Evolutionary conservation across 2,329 filamentous ascomycete species (phyloP).

Genomic region (Incumbomyces delicatus): DNA sequence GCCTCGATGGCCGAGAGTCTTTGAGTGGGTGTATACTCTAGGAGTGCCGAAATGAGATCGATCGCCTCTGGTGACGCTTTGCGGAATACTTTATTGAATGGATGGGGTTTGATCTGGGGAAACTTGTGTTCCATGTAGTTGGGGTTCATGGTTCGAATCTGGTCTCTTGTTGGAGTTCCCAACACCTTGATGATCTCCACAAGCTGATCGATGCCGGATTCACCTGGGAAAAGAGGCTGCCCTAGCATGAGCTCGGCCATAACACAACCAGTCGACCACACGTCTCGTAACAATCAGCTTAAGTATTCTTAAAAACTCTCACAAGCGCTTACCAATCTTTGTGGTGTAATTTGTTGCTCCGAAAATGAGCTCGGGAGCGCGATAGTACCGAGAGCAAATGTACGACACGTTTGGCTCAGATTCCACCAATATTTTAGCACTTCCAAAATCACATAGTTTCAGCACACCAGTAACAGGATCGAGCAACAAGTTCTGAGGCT

Average conservation of each 20-base stretch:
- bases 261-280: conserved; percentile 98
- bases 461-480: conserved; percentile 85
- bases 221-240: conserved; percentile 92
- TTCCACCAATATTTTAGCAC: conserved; percentile 95
- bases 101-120: conserved; percentile 98
- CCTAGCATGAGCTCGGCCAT: conserved; percentile 99
- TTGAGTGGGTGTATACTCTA: conserved; percentile 97
- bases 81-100: conserved; percentile 98
- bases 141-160: conserved; percentile 99
- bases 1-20: conserved; percentile 87
- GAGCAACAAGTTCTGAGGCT: conserved; percentile 92
- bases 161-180: conserved; percentile 89
- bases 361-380: conserved; percentile 95
- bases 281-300: conserved; percentile 52
- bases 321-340: conserved; percentile 73
- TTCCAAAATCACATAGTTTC: conserved; percentile 98
- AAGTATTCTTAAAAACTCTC: too few species aligned
- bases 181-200: conserved; percentile 99
- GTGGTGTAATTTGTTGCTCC: conserved; percentile 99
- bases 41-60: conserved; percentile 81
- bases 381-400: conserved; percentile 98
- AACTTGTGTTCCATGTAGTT: conserved; percentile 99
- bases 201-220: conserved; percentile 95
- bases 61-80: conserved; percentile 90
- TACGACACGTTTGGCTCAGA: conserved; percentile 99